Evolutionary conservation across 257 asterid genomes (phyloP).

Genomic region (Mentha longifolia): DNA sequence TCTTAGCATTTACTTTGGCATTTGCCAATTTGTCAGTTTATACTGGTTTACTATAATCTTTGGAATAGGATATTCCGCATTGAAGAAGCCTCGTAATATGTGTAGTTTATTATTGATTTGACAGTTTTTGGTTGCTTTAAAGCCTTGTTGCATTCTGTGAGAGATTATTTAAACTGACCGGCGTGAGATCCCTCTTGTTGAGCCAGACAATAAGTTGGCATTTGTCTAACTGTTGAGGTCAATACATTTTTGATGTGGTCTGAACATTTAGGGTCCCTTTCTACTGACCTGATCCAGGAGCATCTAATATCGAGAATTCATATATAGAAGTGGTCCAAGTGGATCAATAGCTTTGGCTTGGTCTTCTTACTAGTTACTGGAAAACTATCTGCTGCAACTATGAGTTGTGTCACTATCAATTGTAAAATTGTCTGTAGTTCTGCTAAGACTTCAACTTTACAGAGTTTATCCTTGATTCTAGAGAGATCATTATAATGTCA

Average conservation of each 20-base stretch:
- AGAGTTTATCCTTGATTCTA: background rate
- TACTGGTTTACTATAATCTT: constrained; percentile 1
- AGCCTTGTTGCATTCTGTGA: background rate
- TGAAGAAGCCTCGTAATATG: background rate
- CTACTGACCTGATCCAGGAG: background rate
- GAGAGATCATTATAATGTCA: background rate
- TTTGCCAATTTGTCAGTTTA: background rate
- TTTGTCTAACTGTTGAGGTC: background rate
- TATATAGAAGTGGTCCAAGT: background rate
- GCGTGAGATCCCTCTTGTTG: background rate
- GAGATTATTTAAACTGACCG: background rate
- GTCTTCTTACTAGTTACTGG: background rate
- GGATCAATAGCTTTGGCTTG: background rate
- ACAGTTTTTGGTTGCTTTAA: background rate
- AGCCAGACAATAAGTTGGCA: background rate
- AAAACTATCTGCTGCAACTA: background rate
- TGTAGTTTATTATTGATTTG: background rate
- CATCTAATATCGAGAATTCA: background rate
- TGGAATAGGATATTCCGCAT: background rate
- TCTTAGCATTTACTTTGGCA: background rate
- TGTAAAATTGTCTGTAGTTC: background rate
- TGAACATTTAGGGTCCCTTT: background rate
- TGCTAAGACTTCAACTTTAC: background rate
- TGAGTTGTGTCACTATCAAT: background rate
- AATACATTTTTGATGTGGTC: background rate